Conservation (phyloP, 768 basidiomycete genomes). For the Phanerodontia chrysosporium region DNA sequence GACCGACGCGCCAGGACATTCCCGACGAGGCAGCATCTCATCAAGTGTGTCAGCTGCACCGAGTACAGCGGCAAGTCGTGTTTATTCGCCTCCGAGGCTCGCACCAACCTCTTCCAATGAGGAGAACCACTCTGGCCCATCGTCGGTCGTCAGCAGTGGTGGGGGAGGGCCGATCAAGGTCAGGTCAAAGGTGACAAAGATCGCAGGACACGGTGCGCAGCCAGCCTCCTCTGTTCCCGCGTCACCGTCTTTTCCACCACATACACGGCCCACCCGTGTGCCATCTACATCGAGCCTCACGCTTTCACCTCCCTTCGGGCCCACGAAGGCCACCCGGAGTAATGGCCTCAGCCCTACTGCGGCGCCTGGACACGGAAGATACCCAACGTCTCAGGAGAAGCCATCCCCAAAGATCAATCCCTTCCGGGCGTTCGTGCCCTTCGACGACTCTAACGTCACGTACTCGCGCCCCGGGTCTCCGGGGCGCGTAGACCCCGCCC, state of each 20-base stretch:
- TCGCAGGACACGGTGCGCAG: conserved; percentile 35
- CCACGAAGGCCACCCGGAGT: conserved; percentile 7
- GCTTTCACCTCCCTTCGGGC: conserved; percentile 21
- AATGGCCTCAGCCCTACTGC: conserved; percentile 15
- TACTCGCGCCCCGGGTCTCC: conserved; percentile 17
- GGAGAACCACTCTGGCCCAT: conserved; percentile 9
- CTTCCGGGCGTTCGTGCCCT: conserved; percentile 16
- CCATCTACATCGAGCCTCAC: conserved; percentile 29
- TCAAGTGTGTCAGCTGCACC: conserved; percentile 17
- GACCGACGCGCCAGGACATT: conserved; percentile 19
- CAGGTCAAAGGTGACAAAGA: conserved; percentile 56
- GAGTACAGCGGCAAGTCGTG: conserved; percentile 4
- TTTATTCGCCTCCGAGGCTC: conserved; percentile 16
- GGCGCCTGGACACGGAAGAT: conserved; percentile 18
- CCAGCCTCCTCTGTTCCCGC: conserved; percentile 16
- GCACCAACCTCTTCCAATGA: conserved; percentile 15
- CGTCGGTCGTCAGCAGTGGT: not conserved
- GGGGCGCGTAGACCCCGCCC: conserved; percentile 48
- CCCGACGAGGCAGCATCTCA: conserved; percentile 24
- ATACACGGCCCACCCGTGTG: conserved; percentile 27
- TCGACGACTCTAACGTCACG: conserved; percentile 23
- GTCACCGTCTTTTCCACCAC: conserved; percentile 16
- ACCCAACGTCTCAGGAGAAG: conserved; percentile 20
- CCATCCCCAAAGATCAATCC: conserved; percentile 15
- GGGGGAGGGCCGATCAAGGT: conserved; percentile 30